A percentile compares a stretch with the other conserved stretches of the same genome.
phyloP scores from a whole-genome alignment of 371 early-diverging fungal species.

The Phascolomyces articulosus region DNA sequence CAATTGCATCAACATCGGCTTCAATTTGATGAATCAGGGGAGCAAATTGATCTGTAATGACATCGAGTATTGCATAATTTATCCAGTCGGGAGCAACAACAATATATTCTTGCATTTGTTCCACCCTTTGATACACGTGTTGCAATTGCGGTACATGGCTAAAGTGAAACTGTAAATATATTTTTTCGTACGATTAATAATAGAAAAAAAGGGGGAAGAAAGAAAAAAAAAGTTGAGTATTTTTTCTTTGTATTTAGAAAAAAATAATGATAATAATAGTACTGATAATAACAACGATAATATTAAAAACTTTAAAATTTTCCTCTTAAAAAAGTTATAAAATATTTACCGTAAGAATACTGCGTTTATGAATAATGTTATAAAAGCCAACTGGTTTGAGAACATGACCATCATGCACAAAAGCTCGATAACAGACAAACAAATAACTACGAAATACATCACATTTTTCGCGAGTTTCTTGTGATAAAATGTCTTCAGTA shows the following conservation, averaged over 20 bases:
- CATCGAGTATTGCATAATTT: conserved; percentile 85
- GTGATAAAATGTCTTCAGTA: conserved; percentile 86
- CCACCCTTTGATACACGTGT: conserved; percentile 59
- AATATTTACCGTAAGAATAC: conserved; percentile 54
- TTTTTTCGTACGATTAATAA: not conserved
- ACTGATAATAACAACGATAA: no score
- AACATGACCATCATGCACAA: conserved; percentile 66
- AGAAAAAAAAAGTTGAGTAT: not conserved
- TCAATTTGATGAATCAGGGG: conserved; percentile 79
- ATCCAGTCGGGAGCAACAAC: conserved; percentile 79
- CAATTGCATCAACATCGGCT: conserved; percentile 85
- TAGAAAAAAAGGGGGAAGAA: conserved; percentile 2
- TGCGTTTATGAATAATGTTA: conserved; percentile 71
- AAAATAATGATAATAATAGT: no score
- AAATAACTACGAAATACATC: conserved; percentile 88
- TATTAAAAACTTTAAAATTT: not conserved
- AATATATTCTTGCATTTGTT: conserved; percentile 62
- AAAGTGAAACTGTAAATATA: conserved; percentile 54
- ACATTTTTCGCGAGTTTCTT: conserved; percentile 90
- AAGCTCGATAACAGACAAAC: conserved; percentile 85
- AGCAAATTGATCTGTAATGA: conserved; percentile 83
- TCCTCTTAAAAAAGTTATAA: no score
- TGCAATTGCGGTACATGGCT: conserved; percentile 52
- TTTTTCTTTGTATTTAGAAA: no score
- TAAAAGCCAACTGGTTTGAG: conserved; percentile 80